These are phyloP conservation scores for Termitomyces sp. DNA, from an alignment of 768 basidiomycete genomes.

Conservation along the genomic window DNA sequence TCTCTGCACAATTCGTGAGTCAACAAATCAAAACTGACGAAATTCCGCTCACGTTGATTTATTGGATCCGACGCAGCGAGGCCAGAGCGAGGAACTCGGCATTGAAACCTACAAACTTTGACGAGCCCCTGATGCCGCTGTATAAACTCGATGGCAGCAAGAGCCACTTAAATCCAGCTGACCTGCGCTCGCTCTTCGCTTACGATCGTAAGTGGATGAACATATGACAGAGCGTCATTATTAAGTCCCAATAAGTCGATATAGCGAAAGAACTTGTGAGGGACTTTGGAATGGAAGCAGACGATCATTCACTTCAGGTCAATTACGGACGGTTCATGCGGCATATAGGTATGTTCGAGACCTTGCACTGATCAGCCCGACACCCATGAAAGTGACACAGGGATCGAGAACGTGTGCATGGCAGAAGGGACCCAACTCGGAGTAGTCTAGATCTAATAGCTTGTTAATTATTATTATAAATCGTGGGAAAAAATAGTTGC, in stretches of 20 bases:
- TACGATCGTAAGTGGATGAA: constrained; percentile 47
- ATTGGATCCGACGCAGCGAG: constrained; percentile 28
- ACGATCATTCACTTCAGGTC: constrained; percentile 36
- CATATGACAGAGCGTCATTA: background rate
- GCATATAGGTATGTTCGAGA: constrained; percentile 42
- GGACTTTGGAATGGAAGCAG: constrained; percentile 47
- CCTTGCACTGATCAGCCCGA: background rate
- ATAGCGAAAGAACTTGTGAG: constrained; percentile 37
- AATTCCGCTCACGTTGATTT: background rate
- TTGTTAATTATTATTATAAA: constrained; percentile 1
- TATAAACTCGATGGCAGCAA: constrained; percentile 44
- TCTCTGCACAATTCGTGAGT: constrained; percentile 56
- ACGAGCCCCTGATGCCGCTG: constrained; percentile 45
- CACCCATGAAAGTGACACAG: background rate
- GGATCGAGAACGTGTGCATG: constrained; percentile 5
- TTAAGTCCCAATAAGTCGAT: constrained; percentile 30
- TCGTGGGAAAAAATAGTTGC: constrained; percentile 10
- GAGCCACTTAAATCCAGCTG: constrained; percentile 46
- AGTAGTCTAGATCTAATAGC: background rate
- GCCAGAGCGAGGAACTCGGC: constrained; percentile 47
- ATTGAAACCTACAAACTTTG: constrained; percentile 34
- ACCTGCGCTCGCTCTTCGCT: constrained; percentile 45
- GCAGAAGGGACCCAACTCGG: background rate
- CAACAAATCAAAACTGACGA: background rate
- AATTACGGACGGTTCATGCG: constrained; percentile 57